A percentile compares a stretch with the other conserved stretches of the same genome.
These are phyloP conservation scores for Lactarius quietus DNA, from an alignment of 768 basidiomycete species.

Conservation along the genomic window DNA sequence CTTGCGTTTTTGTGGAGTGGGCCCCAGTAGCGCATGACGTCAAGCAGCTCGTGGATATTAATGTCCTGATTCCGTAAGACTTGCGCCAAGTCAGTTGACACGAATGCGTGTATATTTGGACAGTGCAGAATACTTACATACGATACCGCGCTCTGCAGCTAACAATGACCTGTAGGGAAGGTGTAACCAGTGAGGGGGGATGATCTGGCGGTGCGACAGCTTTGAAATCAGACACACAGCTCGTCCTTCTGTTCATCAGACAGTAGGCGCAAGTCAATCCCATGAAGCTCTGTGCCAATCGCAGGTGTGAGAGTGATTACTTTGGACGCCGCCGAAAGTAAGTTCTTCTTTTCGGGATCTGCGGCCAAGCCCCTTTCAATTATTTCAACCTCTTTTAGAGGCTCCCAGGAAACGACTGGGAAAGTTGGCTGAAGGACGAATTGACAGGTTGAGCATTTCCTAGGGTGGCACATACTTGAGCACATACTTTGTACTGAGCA, in stretches of 20 bases:
- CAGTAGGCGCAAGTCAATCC: conserved; percentile 69
- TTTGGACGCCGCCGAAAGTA: conserved; percentile 64
- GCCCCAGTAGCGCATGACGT: conserved; percentile 68
- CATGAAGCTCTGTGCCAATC: conserved; percentile 72
- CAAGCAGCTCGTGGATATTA: conserved; percentile 62
- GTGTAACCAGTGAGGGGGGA: background rate
- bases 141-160: conserved; percentile 70
- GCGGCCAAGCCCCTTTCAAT: conserved; percentile 63
- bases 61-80: conserved; percentile 77
- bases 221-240: conserved; percentile 45
- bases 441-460: background rate
- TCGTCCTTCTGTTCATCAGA: conserved; percentile 72
- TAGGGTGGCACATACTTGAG: conserved; percentile 1
- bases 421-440: conserved; percentile 50
- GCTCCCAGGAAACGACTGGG: conserved; percentile 61
- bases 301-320: conserved; percentile 65
- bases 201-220: background rate
- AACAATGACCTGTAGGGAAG: conserved; percentile 53
- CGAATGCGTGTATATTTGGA: background rate
- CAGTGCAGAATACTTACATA: conserved; percentile 47
- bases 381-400: conserved; percentile 54
- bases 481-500: conserved; percentile 54
- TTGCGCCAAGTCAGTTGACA: conserved; percentile 29
- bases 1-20: conserved; percentile 82
- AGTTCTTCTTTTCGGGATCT: conserved; percentile 62